Evolutionary conservation across 805 yeast species (phyloP).

Genomic region (Helenozyma rhizophorensis): DNA sequence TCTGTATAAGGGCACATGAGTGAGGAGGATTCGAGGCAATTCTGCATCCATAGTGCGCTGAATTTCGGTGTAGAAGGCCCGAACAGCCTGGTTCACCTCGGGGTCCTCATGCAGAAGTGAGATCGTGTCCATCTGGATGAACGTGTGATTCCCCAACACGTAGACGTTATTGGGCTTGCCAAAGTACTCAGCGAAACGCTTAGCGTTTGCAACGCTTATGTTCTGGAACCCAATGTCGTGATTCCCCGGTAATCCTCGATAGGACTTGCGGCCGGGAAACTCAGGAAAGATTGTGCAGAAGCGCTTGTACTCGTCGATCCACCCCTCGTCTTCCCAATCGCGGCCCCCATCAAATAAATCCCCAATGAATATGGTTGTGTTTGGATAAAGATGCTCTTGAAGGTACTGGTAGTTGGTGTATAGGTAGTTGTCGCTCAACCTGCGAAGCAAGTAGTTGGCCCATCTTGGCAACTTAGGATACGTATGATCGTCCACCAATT

Average conservation of each 20-base stretch:
- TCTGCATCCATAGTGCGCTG: conserved; percentile 21
- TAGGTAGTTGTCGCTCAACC: conserved; percentile 73
- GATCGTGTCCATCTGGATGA: conserved; percentile 75
- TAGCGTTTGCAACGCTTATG: conserved; percentile 50
- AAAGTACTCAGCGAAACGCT: conserved; percentile 66
- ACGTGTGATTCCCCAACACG: conserved; percentile 66
- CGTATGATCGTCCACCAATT: conserved; percentile 81
- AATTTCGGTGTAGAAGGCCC: conserved; percentile 44
- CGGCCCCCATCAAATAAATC: conserved; percentile 96
- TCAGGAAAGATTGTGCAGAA: conserved; percentile 65
- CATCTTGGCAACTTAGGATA: conserved; percentile 65
- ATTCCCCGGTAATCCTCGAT: conserved; percentile 69
- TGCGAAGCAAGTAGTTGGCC: conserved; percentile 51
- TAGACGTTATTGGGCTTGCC: conserved; percentile 62
- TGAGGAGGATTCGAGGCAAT: conserved; percentile 62
- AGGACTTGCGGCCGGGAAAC: conserved; percentile 38
- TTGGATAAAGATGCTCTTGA: conserved; percentile 61
- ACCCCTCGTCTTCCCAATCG: conserved; percentile 64
- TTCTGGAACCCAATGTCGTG: conserved; percentile 96
- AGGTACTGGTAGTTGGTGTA: conserved; percentile 66
- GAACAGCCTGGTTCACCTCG: conserved; percentile 46
- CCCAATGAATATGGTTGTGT: conserved; percentile 75
- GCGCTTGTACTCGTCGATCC: conserved; percentile 69
- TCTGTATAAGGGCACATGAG: conserved; percentile 87
- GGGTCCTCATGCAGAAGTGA: conserved; percentile 60